Conservation (phyloP, 805 yeast species). For the Saccharomycopsis sp. region DNA sequence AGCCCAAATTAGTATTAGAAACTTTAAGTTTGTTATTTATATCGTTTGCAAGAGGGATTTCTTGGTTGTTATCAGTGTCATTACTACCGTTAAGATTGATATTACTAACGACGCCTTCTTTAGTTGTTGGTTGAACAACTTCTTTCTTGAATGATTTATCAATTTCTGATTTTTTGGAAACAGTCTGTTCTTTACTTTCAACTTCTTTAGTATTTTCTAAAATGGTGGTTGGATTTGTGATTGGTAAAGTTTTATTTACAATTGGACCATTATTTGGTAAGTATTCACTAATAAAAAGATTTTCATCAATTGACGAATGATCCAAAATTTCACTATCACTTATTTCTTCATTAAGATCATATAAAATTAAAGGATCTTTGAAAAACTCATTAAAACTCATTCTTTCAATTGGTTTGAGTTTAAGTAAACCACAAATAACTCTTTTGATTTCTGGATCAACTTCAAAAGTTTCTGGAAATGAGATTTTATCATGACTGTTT, state of each 20-base stretch:
- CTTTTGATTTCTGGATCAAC: constrained; percentile 55
- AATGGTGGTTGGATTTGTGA: neutral
- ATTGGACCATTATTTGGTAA: constrained; percentile 24
- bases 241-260: neutral
- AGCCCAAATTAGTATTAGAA: constrained; percentile 11
- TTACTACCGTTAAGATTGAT: no score
- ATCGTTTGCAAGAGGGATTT: no score
- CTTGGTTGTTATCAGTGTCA: no score
- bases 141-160: neutral
- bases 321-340: constrained; percentile 42
- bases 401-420: constrained; percentile 78
- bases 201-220: neutral
- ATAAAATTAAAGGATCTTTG: constrained; percentile 52
- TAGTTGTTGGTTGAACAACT: neutral
- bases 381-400: constrained; percentile 86
- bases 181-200: no score
- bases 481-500: constrained; percentile 63
- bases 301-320: constrained; percentile 63
- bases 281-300: constrained; percentile 78
- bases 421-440: constrained; percentile 66
- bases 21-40: constrained; percentile 1
- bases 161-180: neutral
- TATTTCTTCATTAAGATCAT: constrained; percentile 32
- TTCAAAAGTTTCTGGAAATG: constrained; percentile 61
- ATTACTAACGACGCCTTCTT: no score